These are phyloP conservation scores for Ophiostoma sp. DNA, from an alignment of 2,329 filamentous ascomycete genomes.

Conservation along the genomic window DNA sequence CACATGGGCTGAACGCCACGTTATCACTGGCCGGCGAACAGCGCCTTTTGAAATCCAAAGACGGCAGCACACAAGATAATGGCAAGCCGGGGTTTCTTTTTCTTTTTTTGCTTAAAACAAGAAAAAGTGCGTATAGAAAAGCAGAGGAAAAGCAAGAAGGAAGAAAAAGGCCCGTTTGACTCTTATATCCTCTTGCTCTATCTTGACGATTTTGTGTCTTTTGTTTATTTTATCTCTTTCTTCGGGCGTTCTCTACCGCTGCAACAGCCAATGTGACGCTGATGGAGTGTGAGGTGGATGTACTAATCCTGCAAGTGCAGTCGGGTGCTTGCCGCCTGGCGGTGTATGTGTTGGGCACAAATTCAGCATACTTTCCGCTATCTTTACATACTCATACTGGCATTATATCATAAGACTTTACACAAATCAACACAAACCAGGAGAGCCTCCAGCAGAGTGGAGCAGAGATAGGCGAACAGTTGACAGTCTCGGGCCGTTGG, in stretches of 20 bases:
- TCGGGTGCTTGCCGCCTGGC: background rate
- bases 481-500: slow-evolving; percentile 20
- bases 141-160: background rate
- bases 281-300: background rate
- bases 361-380: background rate
- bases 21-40: background rate
- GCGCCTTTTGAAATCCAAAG: background rate
- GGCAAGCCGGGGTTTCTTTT: background rate
- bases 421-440: background rate
- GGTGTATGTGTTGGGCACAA: background rate
- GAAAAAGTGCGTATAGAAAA: background rate
- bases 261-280: background rate
- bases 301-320: background rate
- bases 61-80: background rate
- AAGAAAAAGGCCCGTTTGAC: background rate
- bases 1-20: slow-evolving; percentile 4
- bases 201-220: background rate
- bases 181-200: background rate
- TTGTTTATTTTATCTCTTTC: background rate
- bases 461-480: slow-evolving; percentile 13
- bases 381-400: background rate
- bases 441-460: slow-evolving; percentile 12
- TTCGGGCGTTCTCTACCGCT: slow-evolving; percentile 3
- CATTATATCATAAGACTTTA: background rate
- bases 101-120: background rate